phyloP scores from a whole-genome alignment of 2,329 filamentous ascomycete genomes.

The Aureobasidium zeae region DNA sequence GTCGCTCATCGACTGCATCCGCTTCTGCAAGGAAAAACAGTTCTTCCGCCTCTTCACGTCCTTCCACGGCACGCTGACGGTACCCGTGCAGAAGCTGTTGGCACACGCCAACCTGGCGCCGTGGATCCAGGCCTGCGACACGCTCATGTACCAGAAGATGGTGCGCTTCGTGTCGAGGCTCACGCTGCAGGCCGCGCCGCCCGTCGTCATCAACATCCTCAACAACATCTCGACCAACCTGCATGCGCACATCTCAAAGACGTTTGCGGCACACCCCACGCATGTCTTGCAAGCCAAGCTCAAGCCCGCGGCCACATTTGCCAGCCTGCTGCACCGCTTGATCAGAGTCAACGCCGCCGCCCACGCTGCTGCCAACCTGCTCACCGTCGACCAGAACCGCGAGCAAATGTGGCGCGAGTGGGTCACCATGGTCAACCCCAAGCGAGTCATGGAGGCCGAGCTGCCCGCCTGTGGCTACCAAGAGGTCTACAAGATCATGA shows the following conservation, averaged over 20 bases:
- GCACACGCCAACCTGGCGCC: conserved; percentile 68
- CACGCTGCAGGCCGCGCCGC: conserved; percentile 83
- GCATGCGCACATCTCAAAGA: conserved; percentile 70
- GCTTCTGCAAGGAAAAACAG: conserved; percentile 92
- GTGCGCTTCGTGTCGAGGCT: conserved; percentile 83
- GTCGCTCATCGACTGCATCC: conserved; percentile 87
- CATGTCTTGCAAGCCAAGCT: conserved; percentile 85
- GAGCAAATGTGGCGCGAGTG: conserved; percentile 95
- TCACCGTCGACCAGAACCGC: conserved; percentile 79
- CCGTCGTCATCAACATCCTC: conserved; percentile 76
- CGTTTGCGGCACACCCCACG: conserved; percentile 73
- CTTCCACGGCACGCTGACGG: conserved; percentile 91
- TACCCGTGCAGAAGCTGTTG: conserved; percentile 90
- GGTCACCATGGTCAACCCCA: conserved; percentile 53
- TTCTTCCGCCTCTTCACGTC: conserved; percentile 93
- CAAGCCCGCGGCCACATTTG: conserved; percentile 80
- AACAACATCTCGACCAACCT: conserved; percentile 76
- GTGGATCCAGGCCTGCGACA: conserved; percentile 95
- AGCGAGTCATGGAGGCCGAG: conserved; percentile 48
- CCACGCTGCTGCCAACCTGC: conserved; percentile 85
- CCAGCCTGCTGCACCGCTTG: conserved; percentile 73
- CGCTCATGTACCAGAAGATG: conserved; percentile 94
- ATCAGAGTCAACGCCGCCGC: conserved; percentile 87
- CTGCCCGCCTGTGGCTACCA: conserved; percentile 46
- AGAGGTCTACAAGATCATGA: conserved; percentile 47